These are phyloP conservation scores for Sclerotinia subarctica DNA, from an alignment of 2,329 filamentous ascomycete genomes.

Conservation along the genomic window DNA sequence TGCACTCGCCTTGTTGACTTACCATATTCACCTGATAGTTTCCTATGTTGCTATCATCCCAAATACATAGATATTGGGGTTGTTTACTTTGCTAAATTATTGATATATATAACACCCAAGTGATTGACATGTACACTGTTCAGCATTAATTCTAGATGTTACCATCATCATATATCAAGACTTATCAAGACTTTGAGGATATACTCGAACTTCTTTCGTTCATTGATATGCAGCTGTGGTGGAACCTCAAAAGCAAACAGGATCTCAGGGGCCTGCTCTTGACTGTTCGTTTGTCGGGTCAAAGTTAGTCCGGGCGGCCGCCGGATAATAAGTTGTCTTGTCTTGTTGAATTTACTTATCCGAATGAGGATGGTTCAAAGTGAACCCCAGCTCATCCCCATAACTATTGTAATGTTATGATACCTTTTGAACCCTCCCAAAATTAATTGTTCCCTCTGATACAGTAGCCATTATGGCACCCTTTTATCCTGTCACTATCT, in stretches of 20 bases:
- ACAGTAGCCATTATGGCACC: conserved; percentile 26
- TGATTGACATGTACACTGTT: too few species aligned
- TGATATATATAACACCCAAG: too few species aligned
- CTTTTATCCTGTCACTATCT: conserved; percentile 32
- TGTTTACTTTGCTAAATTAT: too few species aligned
- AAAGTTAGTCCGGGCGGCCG: background rate
- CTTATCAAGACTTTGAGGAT: too few species aligned
- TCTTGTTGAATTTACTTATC: background rate
- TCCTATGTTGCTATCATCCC: background rate
- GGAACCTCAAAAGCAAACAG: background rate
- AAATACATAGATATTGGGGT: background rate
- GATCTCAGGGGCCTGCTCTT: background rate
- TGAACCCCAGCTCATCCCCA: conserved; percentile 4
- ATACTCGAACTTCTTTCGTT: background rate
- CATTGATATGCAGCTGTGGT: background rate
- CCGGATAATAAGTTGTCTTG: background rate
- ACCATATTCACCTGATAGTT: background rate
- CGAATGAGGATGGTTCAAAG: background rate
- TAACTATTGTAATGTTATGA: background rate
- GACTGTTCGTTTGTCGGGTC: background rate
- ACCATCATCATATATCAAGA: too few species aligned
- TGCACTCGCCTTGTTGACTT: background rate
- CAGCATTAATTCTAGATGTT: too few species aligned
- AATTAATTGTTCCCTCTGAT: background rate
- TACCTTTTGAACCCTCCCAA: background rate